A percentile compares a stretch with the other conserved stretches of the same genome.
These are phyloP conservation scores for Solanum piurae DNA, from an alignment of 257 asterid species.

Conservation along the genomic window DNA sequence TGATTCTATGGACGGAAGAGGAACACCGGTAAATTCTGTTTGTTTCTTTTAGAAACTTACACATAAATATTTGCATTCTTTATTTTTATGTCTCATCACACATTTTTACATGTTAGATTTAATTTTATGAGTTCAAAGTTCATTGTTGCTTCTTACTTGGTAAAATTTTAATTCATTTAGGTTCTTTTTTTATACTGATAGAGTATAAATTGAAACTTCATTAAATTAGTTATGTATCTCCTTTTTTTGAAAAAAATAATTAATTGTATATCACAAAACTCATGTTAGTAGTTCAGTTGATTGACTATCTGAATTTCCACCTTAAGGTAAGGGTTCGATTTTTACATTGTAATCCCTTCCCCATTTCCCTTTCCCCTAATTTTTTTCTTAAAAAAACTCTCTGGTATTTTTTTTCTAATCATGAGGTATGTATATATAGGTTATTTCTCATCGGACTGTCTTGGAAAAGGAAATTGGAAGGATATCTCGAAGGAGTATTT, in stretches of 20 bases:
- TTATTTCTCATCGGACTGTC: conserved; percentile 35
- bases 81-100: not conserved
- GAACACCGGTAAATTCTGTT: not conserved
- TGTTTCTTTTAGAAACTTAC: not conserved
- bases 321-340: not conserved
- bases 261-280: too few relatives aligned
- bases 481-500: conserved; percentile 38
- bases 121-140: not conserved
- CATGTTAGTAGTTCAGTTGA: not conserved
- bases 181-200: too few relatives aligned
- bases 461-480: conserved; percentile 43
- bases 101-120: not conserved
- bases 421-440: not conserved
- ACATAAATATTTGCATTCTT: not conserved
- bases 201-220: not conserved
- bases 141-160: not conserved
- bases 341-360: not conserved
- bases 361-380: not conserved
- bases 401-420: not conserved
- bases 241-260: too few relatives aligned
- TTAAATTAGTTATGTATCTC: too few relatives aligned
- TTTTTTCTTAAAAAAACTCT: not conserved
- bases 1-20: not conserved
- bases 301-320: too few relatives aligned
- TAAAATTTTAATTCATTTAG: too few relatives aligned